Percentiles rank a stretch among this genome's conserved stretches.
phyloP scores from a whole-genome alignment of 78 protist species.

The Cavenderia fasciculata region DNA sequence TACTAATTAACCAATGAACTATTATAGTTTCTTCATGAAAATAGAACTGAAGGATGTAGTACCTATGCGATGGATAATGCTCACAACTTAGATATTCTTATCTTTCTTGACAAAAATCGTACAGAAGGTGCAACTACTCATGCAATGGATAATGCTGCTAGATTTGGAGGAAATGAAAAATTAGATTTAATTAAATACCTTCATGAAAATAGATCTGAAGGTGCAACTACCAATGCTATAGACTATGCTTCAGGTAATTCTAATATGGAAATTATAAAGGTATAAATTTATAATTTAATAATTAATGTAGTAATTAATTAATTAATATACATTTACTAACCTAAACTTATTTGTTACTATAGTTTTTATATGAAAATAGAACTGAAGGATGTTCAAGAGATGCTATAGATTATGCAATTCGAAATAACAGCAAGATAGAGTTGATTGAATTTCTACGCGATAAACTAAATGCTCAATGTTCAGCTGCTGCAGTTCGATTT shows the following conservation, averaged over 20 bases:
- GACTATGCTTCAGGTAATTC: background rate
- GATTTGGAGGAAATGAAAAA: background rate
- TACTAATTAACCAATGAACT: no score
- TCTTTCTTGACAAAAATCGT: background rate
- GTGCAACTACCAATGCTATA: background rate
- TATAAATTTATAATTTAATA: background rate
- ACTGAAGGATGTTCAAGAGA: background rate
- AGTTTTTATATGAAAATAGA: background rate
- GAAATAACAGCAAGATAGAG: no score
- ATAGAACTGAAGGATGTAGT: no score
- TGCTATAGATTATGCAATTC: background rate
- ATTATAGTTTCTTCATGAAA: no score
- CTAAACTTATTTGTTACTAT: background rate
- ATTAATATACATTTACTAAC: background rate
- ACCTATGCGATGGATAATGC: background rate
- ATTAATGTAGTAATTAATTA: background rate
- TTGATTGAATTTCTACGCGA: no score
- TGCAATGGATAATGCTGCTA: background rate
- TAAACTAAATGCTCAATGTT: no score
- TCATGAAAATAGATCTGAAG: background rate
- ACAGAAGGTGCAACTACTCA: background rate
- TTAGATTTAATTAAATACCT: background rate
- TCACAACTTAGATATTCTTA: background rate
- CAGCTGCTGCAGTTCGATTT: no score
- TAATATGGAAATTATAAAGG: background rate